A percentile compares a stretch with the other conserved stretches of the same genome.
Conservation (phyloP, 176 grass and related monocot genomes). For the Rhynchospora tenuis region DNA sequence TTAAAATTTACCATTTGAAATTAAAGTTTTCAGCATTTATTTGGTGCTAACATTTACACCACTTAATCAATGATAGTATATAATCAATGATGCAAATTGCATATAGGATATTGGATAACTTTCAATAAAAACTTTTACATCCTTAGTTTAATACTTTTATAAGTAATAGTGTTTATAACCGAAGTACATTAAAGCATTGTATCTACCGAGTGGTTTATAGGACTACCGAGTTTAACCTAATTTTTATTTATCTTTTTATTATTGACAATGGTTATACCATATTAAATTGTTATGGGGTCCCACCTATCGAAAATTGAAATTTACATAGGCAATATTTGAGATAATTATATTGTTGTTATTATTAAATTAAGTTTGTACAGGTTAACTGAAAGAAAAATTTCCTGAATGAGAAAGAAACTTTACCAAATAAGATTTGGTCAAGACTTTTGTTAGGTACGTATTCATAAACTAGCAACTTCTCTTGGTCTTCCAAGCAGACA, state of each 20-base stretch:
- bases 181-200: not conserved
- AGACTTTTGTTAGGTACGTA: conserved; percentile 33
- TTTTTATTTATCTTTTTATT: not conserved
- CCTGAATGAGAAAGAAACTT: not conserved
- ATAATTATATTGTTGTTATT: too few species aligned
- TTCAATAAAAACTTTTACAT: too few species aligned
- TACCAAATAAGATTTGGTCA: conserved; percentile 28
- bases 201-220: too few species aligned
- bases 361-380: too few species aligned
- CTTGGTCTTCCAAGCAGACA: conserved; percentile 30
- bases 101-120: too few species aligned
- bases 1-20: too few species aligned
- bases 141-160: too few species aligned
- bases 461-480: conserved; percentile 30
- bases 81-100: too few species aligned
- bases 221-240: too few species aligned
- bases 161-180: not conserved
- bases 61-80: too few species aligned
- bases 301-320: not conserved
- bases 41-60: too few species aligned
- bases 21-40: too few species aligned
- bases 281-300: not conserved
- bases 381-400: not conserved
- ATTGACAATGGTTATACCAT: not conserved
- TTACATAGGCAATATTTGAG: not conserved